Conservation (phyloP, 352 stramenopile genomes). For the Globisporangium echinulatum region DNA sequence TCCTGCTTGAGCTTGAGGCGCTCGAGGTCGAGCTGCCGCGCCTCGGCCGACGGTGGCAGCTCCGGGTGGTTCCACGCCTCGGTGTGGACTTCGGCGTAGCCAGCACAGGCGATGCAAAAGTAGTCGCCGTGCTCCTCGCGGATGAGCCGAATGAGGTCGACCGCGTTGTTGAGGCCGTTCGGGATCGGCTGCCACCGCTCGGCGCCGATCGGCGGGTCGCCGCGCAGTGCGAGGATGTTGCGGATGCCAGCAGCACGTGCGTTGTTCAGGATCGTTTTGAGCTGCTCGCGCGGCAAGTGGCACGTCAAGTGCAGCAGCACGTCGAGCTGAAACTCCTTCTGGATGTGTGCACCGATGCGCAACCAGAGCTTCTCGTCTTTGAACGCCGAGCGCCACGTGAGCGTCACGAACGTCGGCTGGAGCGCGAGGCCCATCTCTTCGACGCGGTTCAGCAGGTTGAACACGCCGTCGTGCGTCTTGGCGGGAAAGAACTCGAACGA, state of each 20-base stretch:
- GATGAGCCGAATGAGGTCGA: constrained; percentile 97
- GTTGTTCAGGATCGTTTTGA: constrained; percentile 61
- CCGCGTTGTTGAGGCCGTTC: constrained; percentile 89
- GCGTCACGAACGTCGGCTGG: constrained; percentile 82
- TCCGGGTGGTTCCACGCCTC: constrained; percentile 84
- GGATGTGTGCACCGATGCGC: constrained; percentile 82
- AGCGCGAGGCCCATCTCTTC: constrained; percentile 84
- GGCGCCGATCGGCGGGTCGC: constrained; percentile 92
- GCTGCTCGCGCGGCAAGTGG: constrained; percentile 57
- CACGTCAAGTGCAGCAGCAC: constrained; percentile 79
- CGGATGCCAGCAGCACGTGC: constrained; percentile 85
- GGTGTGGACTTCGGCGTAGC: constrained; percentile 94
- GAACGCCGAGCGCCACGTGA: constrained; percentile 88
- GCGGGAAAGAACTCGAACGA: constrained; percentile 87
- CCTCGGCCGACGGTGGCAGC: constrained; percentile 69
- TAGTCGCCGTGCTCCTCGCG: constrained; percentile 93
- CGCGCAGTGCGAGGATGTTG: constrained; percentile 98
- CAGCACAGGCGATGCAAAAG: constrained; percentile 96
- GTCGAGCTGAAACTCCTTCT: constrained; percentile 82
- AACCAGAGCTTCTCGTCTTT: constrained; percentile 88
- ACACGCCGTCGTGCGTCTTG: constrained; percentile 81
- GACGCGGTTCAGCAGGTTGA: constrained; percentile 79
- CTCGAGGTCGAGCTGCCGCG: constrained; percentile 87
- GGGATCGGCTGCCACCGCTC: constrained; percentile 81
- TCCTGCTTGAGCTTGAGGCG: constrained; percentile 98